These are phyloP conservation scores for Phaeosphaeriaceae sp. DNA, from an alignment of 2,329 filamentous ascomycete species.

Conservation along the genomic window DNA sequence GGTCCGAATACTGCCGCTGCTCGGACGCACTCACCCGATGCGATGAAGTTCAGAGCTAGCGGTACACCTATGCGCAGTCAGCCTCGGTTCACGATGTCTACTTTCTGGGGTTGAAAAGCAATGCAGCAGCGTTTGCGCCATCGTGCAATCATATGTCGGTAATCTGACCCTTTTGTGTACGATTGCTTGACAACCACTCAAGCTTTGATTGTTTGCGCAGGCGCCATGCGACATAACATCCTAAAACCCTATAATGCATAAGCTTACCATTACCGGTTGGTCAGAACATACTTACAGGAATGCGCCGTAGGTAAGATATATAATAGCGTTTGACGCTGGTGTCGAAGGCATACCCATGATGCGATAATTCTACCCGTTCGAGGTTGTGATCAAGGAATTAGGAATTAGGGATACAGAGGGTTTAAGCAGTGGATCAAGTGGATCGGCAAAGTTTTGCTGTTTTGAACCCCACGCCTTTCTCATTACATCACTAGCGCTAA, in stretches of 20 bases:
- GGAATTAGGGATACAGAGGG: slow-evolving; percentile 25
- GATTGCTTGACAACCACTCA: slow-evolving; percentile 76
- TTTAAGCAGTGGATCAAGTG: slow-evolving; percentile 16
- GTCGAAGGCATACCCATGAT: slow-evolving; percentile 77
- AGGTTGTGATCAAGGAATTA: slow-evolving; percentile 8
- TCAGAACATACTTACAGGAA: slow-evolving; percentile 69
- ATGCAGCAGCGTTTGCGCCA: slow-evolving; percentile 6
- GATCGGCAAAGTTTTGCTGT: slow-evolving; percentile 29
- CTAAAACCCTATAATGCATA: slow-evolving; percentile 61
- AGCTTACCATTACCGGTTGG: slow-evolving; percentile 7
- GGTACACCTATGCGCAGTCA: slow-evolving; percentile 67
- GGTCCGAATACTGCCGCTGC: slow-evolving; percentile 68
- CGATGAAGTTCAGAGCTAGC: slow-evolving; percentile 87
- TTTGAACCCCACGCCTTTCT: slow-evolving; percentile 27
- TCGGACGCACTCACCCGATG: slow-evolving; percentile 77
- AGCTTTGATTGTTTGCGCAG: slow-evolving; percentile 68
- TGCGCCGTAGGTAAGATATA: slow-evolving; percentile 78
- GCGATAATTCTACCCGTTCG: slow-evolving; percentile 3
- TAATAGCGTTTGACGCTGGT: slow-evolving; percentile 80
- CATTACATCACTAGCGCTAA: slow-evolving; percentile 30
- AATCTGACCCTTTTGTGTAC: slow-evolving; percentile 77
- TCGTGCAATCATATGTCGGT: slow-evolving; percentile 12
- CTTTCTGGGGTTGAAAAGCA: not conserved
- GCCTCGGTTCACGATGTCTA: slow-evolving; percentile 17
- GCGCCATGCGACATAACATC: slow-evolving; percentile 63